Conservation (phyloP, 2,329 filamentous ascomycete species). For the Biscogniauxia mediterranea region DNA sequence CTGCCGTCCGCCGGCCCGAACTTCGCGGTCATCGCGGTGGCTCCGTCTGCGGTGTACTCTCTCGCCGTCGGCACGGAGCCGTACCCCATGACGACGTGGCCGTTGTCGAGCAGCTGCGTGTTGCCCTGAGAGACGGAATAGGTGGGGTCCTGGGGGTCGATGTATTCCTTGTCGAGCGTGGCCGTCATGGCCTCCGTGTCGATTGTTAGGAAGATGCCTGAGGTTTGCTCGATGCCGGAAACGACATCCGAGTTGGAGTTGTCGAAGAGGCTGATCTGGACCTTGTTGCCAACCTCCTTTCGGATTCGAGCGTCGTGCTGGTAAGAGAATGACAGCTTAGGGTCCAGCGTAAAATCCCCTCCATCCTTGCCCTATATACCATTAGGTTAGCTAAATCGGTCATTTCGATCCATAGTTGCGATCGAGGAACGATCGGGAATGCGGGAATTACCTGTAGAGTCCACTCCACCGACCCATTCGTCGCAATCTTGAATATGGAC, state of each 20-base stretch:
- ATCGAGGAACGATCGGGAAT: not conserved
- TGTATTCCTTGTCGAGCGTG: slow-evolving; percentile 23
- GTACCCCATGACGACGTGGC: slow-evolving; percentile 35
- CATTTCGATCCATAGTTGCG: too few relatives aligned
- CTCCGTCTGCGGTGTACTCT: slow-evolving; percentile 33
- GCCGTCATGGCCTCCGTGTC: slow-evolving; percentile 29
- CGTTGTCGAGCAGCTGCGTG: slow-evolving; percentile 19
- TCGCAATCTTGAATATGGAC: slow-evolving; percentile 23
- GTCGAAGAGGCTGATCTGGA: slow-evolving; percentile 35
- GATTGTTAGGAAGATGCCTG: slow-evolving; percentile 24
- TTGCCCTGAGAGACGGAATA: slow-evolving; percentile 23
- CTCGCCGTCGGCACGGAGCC: slow-evolving; percentile 36
- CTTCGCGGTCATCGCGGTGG: slow-evolving; percentile 32
- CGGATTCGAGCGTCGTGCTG: slow-evolving; percentile 36
- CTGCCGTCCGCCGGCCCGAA: slow-evolving; percentile 26
- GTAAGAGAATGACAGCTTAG: slow-evolving; percentile 30
- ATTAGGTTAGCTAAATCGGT: too few relatives aligned
- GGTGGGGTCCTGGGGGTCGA: slow-evolving; percentile 18
- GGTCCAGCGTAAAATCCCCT: slow-evolving; percentile 22
- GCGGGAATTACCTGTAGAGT: slow-evolving; percentile 20
- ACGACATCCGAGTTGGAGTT: slow-evolving; percentile 32
- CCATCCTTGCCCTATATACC: slow-evolving; percentile 20
- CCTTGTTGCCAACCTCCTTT: slow-evolving; percentile 17
- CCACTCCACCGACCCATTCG: slow-evolving; percentile 24
- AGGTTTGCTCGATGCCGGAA: slow-evolving; percentile 21